Percentiles rank a stretch among this genome's conserved stretches.
phyloP scores from a whole-genome alignment of 805 yeast species.

The Blastobotrys chiropterorum region DNA sequence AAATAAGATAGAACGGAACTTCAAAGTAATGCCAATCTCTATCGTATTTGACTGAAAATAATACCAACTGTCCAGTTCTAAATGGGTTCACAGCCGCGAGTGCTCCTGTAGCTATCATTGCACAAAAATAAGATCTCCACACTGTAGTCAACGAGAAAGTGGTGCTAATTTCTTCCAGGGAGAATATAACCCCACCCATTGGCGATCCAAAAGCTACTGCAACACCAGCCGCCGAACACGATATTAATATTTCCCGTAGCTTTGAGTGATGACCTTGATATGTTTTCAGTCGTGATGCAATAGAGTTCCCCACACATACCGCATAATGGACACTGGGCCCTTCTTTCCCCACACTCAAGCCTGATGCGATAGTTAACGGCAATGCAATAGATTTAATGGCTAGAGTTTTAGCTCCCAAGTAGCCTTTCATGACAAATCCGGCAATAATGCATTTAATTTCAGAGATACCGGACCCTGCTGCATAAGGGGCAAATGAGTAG shows the following conservation, averaged over 20 bases:
- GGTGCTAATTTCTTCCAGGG: constrained; percentile 83
- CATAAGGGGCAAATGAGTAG: constrained; percentile 68
- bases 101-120: constrained; percentile 78
- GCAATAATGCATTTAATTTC: constrained; percentile 93
- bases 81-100: constrained; percentile 83
- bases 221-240: constrained; percentile 96
- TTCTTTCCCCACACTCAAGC: constrained; percentile 91
- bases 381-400: constrained; percentile 70
- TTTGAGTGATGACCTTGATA: constrained; percentile 32
- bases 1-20: constrained; percentile 60
- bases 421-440: constrained; percentile 77
- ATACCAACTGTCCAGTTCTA: constrained; percentile 87
- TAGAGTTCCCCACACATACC: constrained; percentile 85
- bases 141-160: constrained; percentile 70
- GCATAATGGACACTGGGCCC: constrained; percentile 99
- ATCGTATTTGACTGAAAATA: constrained; percentile 87
- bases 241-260: constrained; percentile 60
- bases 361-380: constrained; percentile 90
- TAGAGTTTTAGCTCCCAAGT: constrained; percentile 67
- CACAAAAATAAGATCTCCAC: constrained; percentile 89
- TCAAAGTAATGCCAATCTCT: constrained; percentile 83
- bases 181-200: constrained; percentile 93
- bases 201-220: constrained; percentile 98
- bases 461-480: constrained; percentile 96
- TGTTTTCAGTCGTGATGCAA: constrained; percentile 48